Percentiles rank a stretch among this genome's conserved stretches.
Conservation (phyloP, 163 green algal species). For the Coccomyxa subellipsoidea region DNA sequence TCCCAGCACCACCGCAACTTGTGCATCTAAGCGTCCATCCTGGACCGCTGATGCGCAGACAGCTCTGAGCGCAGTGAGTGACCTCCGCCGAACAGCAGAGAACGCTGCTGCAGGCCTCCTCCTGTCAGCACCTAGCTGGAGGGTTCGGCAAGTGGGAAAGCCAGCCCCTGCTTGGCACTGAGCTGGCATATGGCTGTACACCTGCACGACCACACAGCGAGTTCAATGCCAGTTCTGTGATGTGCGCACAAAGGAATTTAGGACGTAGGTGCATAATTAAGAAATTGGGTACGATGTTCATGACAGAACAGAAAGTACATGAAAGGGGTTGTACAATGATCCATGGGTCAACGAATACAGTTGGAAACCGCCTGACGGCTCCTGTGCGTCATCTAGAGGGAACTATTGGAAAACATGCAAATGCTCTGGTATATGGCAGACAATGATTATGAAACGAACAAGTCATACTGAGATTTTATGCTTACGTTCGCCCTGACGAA, state of each 20-base stretch:
- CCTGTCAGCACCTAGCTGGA: background rate
- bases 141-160: background rate
- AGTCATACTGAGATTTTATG: background rate
- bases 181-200: background rate
- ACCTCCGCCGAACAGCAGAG: background rate
- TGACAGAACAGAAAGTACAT: no score
- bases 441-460: background rate
- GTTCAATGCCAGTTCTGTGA: no score
- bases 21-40: conserved; percentile 31
- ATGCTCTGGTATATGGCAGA: no score
- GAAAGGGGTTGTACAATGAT: no score
- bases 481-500: background rate
- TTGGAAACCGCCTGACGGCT: no score
- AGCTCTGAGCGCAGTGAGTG: background rate
- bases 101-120: background rate
- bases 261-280: no score
- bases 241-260: no score
- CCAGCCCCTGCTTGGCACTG: background rate
- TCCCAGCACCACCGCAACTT: conserved; percentile 92
- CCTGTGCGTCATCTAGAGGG: no score
- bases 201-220: background rate
- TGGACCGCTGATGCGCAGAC: background rate
- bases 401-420: no score
- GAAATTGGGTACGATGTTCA: no score
- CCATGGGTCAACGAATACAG: no score